A percentile compares a stretch with the other conserved stretches of the same genome.
phyloP scores from a whole-genome alignment of 805 yeast species.

The Candida xyloterini region DNA sequence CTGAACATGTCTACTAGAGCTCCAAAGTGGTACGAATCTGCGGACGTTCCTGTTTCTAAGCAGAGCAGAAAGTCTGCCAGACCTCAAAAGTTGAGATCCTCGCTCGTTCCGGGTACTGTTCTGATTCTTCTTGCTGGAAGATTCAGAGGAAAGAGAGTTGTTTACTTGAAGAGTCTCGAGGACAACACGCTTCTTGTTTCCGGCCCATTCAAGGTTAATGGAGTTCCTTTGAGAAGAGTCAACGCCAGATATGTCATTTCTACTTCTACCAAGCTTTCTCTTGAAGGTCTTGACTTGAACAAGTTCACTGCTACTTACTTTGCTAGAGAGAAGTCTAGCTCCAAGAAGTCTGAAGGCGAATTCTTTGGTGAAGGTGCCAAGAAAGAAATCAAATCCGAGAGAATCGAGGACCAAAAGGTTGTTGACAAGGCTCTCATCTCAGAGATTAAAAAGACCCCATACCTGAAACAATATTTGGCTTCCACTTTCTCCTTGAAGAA shows the following conservation, averaged over 20 bases:
- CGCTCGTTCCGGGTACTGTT: slow-evolving; percentile 37
- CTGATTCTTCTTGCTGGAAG: slow-evolving; percentile 97
- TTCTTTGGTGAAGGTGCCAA: slow-evolving; percentile 83
- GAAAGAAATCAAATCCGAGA: slow-evolving; percentile 88
- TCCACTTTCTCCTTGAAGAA: slow-evolving; percentile 93
- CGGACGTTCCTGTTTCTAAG: slow-evolving; percentile 84
- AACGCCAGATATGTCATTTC: slow-evolving; percentile 99
- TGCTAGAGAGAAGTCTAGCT: slow-evolving; percentile 87
- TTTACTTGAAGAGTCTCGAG: slow-evolving; percentile 92
- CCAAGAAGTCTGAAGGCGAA: slow-evolving; percentile 87
- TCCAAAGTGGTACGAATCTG: slow-evolving; percentile 93
- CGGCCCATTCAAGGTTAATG: slow-evolving; percentile 99
- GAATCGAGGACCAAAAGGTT: slow-evolving; percentile 94
- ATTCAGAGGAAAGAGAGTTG: slow-evolving; percentile 99
- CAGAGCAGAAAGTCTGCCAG: slow-evolving; percentile 86
- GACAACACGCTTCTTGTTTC: slow-evolving; percentile 97
- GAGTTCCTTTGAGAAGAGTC: slow-evolving; percentile 99
- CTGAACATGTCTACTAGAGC: slow-evolving; percentile 43
- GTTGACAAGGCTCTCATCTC: slow-evolving; percentile 91
- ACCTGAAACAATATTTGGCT: slow-evolving; percentile 94
- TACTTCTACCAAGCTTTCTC: slow-evolving; percentile 87
- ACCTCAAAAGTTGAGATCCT: slow-evolving; percentile 94
- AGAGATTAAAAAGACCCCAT: slow-evolving; percentile 96
- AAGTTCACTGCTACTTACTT: slow-evolving; percentile 94
- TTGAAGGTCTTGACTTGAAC: slow-evolving; percentile 76